These are phyloP conservation scores for Teunomyces kruisii DNA, from an alignment of 805 yeast genomes.

Conservation along the genomic window DNA sequence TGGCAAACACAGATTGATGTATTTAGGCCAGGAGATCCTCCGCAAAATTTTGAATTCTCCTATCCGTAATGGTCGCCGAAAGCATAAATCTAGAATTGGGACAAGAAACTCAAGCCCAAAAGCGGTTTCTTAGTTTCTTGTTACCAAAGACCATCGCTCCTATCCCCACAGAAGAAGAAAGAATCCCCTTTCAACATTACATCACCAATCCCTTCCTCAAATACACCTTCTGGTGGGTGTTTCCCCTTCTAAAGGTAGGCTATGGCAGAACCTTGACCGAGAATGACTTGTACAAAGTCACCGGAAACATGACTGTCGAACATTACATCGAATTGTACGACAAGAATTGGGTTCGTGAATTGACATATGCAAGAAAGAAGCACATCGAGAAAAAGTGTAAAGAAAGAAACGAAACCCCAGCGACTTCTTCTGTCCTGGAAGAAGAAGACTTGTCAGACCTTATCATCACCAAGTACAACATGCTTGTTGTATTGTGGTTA, in stretches of 20 bases:
- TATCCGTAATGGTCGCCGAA: not conserved
- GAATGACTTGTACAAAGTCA: constrained; percentile 6
- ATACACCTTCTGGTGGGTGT: constrained; percentile 14
- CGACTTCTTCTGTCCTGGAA: not conserved
- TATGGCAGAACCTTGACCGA: constrained; percentile 6
- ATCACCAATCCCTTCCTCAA: constrained; percentile 31
- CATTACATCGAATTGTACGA: not conserved
- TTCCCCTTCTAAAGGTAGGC: constrained; percentile 5
- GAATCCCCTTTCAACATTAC: constrained; percentile 44
- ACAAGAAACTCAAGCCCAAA: constrained; percentile 20
- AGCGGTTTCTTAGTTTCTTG: constrained; percentile 32
- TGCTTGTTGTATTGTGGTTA: not conserved
- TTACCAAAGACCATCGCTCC: constrained; percentile 44
- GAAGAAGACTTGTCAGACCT: not conserved
- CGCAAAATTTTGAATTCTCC: no score
- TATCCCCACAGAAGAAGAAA: constrained; percentile 50
- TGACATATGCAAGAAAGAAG: not conserved
- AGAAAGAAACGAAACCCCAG: constrained; percentile 10
- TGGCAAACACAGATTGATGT: no score
- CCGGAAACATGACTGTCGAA: constrained; percentile 5
- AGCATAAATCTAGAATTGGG: not conserved
- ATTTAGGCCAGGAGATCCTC: not conserved
- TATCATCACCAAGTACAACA: not conserved
- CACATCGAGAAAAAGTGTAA: constrained; percentile 8
- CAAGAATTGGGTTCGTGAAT: not conserved